These are phyloP conservation scores for Rhizoclosmatium globosum DNA, from an alignment of 192 early-diverging fungal species.

Conservation along the genomic window DNA sequence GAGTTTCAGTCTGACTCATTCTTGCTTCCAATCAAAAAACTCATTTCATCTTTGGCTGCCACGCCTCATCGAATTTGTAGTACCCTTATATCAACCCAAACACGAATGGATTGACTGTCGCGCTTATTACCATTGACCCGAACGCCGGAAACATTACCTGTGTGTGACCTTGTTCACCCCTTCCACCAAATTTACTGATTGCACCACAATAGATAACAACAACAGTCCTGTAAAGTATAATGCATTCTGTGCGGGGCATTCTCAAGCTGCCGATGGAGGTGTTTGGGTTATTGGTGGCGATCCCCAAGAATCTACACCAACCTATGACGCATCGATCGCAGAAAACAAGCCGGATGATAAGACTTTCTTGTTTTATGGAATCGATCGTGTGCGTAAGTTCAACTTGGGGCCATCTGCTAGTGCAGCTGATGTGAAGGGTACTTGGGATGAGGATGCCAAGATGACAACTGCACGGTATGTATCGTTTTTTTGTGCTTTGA, in stretches of 20 bases:
- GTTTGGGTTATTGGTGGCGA: conserved; percentile 53
- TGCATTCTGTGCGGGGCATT: conserved; percentile 42
- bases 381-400: conserved; percentile 31
- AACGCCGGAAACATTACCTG: not conserved
- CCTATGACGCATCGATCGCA: not conserved
- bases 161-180: not conserved
- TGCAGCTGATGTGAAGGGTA: not conserved
- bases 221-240: conserved; percentile 16
- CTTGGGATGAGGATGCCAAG: conserved; percentile 19
- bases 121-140: conserved; percentile 2
- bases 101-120: conserved; percentile 11
- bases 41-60: too few species aligned
- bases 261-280: conserved; percentile 47
- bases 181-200: not conserved
- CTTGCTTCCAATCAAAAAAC: too few species aligned
- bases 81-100: conserved; percentile 8
- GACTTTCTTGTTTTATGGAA: conserved; percentile 36
- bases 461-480: conserved; percentile 36
- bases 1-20: not conserved
- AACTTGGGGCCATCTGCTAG: not conserved
- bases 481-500: not conserved
- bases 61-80: not conserved
- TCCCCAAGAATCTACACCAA: not conserved
- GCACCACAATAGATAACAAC: not conserved
- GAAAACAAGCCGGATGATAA: not conserved